Evolutionary conservation across 1,139 yeast genomes (phyloP), one percentile per base, ranked within the genome.

Genomic region (Hyphopichia buzzinii): DNA sequence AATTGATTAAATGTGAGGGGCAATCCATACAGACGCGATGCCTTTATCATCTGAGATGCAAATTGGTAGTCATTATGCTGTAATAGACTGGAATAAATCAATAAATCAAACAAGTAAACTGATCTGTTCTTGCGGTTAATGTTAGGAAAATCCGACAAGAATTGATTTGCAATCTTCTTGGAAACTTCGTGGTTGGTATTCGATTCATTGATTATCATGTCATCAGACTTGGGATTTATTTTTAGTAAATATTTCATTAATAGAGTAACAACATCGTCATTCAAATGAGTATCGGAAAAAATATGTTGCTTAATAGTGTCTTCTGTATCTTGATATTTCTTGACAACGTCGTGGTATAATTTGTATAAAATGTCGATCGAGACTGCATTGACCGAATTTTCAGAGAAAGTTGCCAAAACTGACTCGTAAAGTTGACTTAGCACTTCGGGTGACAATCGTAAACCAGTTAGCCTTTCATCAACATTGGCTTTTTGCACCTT

Each of bases 1-100:
- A 69, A 46, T 42, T 69, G 76, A 39, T 63, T 59, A 46, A 69
- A 67, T 0, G 74, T 57, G 29, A 65, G 57, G 7, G 72, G 72
- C 13, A 65, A 40, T 3, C 55, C 53, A 16, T 41, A 41, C 4
- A 51, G 41, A 13, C 66, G 47, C 3, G 66, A 56, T 13, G 44
- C 42, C 36, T 57, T 52, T 12, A 67, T 47, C 27, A 64, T 51
- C 31, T 48, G 39, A 4, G 63, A 51, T 5, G 75, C 75, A 52
- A 64, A 66, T 12, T 46, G 38, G 34, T 57, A 52, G 39, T 71
- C 74, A 15, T 60, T 50, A 38, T 65, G 70, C 7, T 51, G 42
- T 11, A 50, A 31, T 28, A 71, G 49, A 14, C 65, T 50, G 8
- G 62, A 44, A 31, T 54, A 50, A 6, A 69, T 52, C 40, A 71